Conservation (phyloP, 1,284 basidiomycete species). For the Ustilago lituana region DNA sequence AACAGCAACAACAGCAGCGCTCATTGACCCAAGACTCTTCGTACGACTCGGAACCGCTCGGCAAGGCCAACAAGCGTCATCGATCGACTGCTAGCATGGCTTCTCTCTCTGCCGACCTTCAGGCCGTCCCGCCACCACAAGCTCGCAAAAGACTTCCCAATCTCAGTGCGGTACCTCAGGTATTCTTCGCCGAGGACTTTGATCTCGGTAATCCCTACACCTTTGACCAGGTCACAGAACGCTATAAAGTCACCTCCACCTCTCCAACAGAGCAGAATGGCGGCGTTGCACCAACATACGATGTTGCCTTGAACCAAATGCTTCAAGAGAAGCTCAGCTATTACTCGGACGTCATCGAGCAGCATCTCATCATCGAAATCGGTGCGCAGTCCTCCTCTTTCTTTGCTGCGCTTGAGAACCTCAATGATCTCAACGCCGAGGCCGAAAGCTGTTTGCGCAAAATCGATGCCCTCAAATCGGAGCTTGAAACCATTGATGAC, state of each 20-base stretch:
- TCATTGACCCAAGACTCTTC: constrained; percentile 11
- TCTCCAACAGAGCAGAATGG: constrained; percentile 19
- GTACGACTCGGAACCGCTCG: constrained; percentile 26
- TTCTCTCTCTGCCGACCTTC: constrained; percentile 41
- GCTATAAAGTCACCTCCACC: constrained; percentile 53
- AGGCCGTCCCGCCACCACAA: constrained; percentile 32
- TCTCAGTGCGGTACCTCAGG: constrained; percentile 79
- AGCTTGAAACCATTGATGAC: constrained; percentile 81
- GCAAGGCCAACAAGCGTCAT: constrained; percentile 20
- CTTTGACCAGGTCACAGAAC: constrained; percentile 83
- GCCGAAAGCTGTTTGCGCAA: constrained; percentile 82
- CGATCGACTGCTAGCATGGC: constrained; percentile 26
- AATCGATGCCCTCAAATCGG: constrained; percentile 77
- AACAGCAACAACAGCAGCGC: constrained; percentile 13
- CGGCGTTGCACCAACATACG: constrained; percentile 40
- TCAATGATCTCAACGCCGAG: constrained; percentile 89
- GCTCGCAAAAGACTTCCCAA: constrained; percentile 65
- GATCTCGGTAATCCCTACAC: constrained; percentile 85
- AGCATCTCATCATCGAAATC: constrained; percentile 93
- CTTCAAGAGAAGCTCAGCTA: constrained; percentile 91
- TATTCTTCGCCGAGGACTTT: constrained; percentile 81
- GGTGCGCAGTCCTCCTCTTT: constrained; percentile 89
- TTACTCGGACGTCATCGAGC: constrained; percentile 91
- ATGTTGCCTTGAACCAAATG: constrained; percentile 70
- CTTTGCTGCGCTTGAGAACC: constrained; percentile 92